phyloP scores from a whole-genome alignment of 768 basidiomycete genomes.

The Tylopilus cervinicoccineus region DNA sequence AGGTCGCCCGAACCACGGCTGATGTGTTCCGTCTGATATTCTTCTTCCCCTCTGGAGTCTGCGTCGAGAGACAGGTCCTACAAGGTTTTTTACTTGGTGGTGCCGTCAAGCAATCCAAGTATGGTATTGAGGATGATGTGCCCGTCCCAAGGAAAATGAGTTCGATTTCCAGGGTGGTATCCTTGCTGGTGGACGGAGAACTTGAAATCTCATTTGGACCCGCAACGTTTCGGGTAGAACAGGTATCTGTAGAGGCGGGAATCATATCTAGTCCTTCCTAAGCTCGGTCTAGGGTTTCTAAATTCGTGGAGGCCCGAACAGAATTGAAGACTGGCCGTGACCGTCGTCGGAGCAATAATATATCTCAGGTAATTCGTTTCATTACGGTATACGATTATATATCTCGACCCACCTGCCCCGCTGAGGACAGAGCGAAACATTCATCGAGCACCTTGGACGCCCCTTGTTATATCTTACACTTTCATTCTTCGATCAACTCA shows the following conservation, averaged over 20 bases:
- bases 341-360: neutral
- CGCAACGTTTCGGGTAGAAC: neutral
- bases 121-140: slow-evolving; percentile 69
- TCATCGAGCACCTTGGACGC: neutral
- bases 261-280: neutral
- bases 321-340: neutral
- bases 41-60: slow-evolving; percentile 68
- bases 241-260: neutral
- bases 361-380: neutral
- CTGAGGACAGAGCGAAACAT: no score
- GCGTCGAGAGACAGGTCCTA: slow-evolving; percentile 63
- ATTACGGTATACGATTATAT: neutral
- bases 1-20: slow-evolving; percentile 50
- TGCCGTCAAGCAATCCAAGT: slow-evolving; percentile 70
- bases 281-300: neutral
- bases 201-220: neutral
- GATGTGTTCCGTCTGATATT: slow-evolving; percentile 86
- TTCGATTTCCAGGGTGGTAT: slow-evolving; percentile 37
- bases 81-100: slow-evolving; percentile 51
- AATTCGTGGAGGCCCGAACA: neutral
- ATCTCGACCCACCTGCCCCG: neutral
- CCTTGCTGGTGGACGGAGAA: neutral
- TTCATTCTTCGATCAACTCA: neutral
- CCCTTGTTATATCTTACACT: neutral
- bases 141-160: slow-evolving; percentile 84